Evolutionary conservation across 2,329 filamentous ascomycete species (phyloP), one percentile per base, ranked within the genome.

Genomic region (Diplocarpon mali): DNA sequence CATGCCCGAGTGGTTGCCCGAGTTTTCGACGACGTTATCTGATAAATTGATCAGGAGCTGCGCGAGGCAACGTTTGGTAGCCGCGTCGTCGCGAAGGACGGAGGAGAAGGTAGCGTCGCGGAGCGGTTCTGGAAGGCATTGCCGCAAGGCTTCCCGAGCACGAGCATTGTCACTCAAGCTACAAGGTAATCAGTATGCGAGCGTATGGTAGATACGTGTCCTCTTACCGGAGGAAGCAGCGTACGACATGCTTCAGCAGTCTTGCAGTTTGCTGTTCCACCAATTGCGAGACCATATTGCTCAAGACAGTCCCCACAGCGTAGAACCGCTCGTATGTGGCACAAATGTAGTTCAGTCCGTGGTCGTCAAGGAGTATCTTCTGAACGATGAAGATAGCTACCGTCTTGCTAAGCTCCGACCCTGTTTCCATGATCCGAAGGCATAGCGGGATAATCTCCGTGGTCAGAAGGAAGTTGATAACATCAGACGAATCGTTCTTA

Each of bases 381-480:
- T 98, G 92, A 14, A 98, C 92, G 58, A 98, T 98, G 70, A 98
- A 98, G 59, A 98, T 98, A 47, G 92, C 92, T 12, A 98, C 92
- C 0, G 92, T 98, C 72, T 98, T 98, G 72, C 88, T 95, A 49
- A 98, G 75, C 67, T 98, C 92, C 0, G 89, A 95, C 40, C 92
- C 92, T 0, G 92, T 98, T 70, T 98, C 92, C 92, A 98, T 98
- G 61, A 98, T 98, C 49, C 92, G 82, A 36, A 98, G 80, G 65
- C 92, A 98, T 11, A 98, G 77, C 9, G 92, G 92, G 47, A 98
- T 98, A 56, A 98, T 98, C 67, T 98, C 92, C 27, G 92, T 98
- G 1, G 92, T 96, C 39, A 98, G 74, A 43, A 98, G 81, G 64
- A 98, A 98, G 70, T 96, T 96, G 70, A 98, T 98, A 48, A 96